Evolutionary conservation across 441 rosid genomes (phyloP).

Genomic region (Metrosideros polymorpha): DNA sequence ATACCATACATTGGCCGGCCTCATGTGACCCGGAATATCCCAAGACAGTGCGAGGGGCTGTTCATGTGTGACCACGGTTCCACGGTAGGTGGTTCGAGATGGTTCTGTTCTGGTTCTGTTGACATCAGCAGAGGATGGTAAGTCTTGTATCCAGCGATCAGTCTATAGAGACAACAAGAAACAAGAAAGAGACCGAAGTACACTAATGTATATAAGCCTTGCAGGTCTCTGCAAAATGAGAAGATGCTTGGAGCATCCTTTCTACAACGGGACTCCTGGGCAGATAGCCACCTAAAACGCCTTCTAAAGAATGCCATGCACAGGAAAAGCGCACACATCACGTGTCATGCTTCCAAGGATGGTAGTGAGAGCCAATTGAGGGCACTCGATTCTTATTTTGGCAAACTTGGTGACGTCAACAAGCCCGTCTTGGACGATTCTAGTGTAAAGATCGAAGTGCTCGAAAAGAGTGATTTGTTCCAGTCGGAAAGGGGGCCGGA

Average conservation of each 20-base stretch:
- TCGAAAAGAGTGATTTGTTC: background rate
- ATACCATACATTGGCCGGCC: constrained; percentile 22
- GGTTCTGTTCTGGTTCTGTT: constrained; percentile 8
- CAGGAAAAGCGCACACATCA: constrained; percentile 9
- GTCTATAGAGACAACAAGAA: constrained; percentile 4
- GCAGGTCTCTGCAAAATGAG: constrained; percentile 11
- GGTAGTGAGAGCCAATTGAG: constrained; percentile 27
- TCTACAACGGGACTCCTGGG: constrained; percentile 2
- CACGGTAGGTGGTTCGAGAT: constrained; percentile 6
- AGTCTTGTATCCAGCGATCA: constrained; percentile 2
- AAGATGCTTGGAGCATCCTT: background rate
- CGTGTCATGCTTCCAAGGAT: constrained; percentile 17
- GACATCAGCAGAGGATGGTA: constrained; percentile 1
- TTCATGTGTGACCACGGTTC: constrained; percentile 3
- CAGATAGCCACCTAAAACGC: constrained; percentile 5
- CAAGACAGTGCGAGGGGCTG: constrained; percentile 11
- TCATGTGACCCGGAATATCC: constrained; percentile 7
- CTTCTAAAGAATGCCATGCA: constrained; percentile 1
- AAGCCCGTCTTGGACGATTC: background rate
- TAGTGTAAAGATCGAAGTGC: background rate
- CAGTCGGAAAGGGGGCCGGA: background rate
- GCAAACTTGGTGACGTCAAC: constrained; percentile 18
- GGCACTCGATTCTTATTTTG: constrained; percentile 57
- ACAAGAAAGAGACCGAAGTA: background rate
- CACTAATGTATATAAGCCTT: background rate